Evolutionary conservation across 2,329 filamentous ascomycete species (phyloP).

Genomic region (Dactylella cylindrospora): DNA sequence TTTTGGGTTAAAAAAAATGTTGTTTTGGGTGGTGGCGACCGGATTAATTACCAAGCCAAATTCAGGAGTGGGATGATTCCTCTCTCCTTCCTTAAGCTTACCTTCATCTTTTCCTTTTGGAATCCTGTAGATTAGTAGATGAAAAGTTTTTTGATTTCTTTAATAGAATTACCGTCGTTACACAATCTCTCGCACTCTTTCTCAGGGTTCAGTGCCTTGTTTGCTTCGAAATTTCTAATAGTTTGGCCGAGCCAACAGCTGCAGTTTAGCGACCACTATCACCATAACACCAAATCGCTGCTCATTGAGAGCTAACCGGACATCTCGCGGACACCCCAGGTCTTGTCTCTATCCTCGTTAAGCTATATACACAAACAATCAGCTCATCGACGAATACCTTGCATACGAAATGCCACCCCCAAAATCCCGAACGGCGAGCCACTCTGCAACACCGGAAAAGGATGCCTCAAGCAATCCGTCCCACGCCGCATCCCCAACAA

Average conservation of each 20-base stretch:
- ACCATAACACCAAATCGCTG: neutral
- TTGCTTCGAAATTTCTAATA: too few species aligned
- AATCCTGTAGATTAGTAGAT: neutral
- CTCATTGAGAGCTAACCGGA: neutral
- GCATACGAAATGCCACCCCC: conserved; percentile 22
- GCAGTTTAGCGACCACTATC: neutral
- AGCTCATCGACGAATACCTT: too few species aligned
- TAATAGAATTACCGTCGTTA: too few species aligned
- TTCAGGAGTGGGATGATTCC: conserved; percentile 10
- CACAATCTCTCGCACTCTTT: too few species aligned
- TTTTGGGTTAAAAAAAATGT: conserved; percentile 5
- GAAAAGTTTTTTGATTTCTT: neutral
- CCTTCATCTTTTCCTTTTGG: neutral
- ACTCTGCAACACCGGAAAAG: conserved; percentile 22
- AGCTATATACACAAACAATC: neutral
- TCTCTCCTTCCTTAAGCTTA: neutral
- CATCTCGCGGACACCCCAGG: neutral
- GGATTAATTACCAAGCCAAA: neutral
- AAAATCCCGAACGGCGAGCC: conserved; percentile 13
- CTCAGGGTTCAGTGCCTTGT: too few species aligned
- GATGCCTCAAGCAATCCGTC: conserved; percentile 12
- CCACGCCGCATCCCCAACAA: conserved; percentile 27
- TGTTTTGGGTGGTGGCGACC: neutral
- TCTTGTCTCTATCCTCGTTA: neutral
- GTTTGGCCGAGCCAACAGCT: too few species aligned